Base-by-base conservation (phyloP, 83 land plant species). In the Picea abies region DNA sequence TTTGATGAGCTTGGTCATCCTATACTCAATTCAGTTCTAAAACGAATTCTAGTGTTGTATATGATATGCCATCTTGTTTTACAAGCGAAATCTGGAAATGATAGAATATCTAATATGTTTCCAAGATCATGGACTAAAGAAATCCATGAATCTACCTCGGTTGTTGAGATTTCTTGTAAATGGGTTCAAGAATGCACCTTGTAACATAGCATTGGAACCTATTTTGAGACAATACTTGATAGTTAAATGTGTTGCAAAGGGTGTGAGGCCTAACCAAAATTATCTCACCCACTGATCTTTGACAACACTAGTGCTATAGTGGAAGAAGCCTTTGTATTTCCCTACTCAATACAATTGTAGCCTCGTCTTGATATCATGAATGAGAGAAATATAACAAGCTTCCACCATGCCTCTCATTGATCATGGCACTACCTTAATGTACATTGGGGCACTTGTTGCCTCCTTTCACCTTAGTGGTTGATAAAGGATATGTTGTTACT, bases 191-290 rank as follows among this genome's bases (percentile, higher is more conserved):
- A n/a, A n/a, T n/a, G n/a, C n/a, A n/a, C n/a, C n/a, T n/a, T n/a
- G n/a, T n/a, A n/a, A n/a, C 63, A 92, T 49, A 17, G 97, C 98
- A 80, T 97, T 97, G 77, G 98, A 87, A 10, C 99, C 98, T 98
- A 97, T 95, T 15, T 95, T 90, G 25, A 97, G 92, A 20, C 98
- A 79, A 78, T 97, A 95, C 84, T 97, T 97, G 61, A 95, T 86
- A 26, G 97, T 97, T 29, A 97, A 83, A 79, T 97, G 98, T 2
- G 97, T 94, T n/a, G 98, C 99, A 84, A 97, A 97, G 22, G 99
- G 99, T 7, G 99, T 97, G 63, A 97, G 82, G n/a, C 99, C 99
- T 84, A 92, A 95, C 99, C 99, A 95, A 15, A 97, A 85, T n/a
- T 97, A 98, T 37, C 95, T 81, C 29, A 90, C 90, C 41, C 99